A percentile compares a stretch with the other conserved stretches of the same genome.
These are phyloP conservation scores for Puccinia polysora DNA, from an alignment of 1,284 basidiomycete species.

Conservation along the genomic window DNA sequence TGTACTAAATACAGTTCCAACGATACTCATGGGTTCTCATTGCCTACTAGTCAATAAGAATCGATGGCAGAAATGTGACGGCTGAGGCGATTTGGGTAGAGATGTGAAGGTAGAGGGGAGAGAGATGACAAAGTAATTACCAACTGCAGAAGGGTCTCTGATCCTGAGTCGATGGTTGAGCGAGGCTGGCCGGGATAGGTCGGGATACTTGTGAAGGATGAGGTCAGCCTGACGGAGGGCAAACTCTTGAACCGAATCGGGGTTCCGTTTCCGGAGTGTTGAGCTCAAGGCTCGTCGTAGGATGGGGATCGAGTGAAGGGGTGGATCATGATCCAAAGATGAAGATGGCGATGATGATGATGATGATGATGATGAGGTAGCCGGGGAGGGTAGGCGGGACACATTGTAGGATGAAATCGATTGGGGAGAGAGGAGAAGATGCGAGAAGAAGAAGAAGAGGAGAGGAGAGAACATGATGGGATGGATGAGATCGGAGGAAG, in stretches of 20 bases:
- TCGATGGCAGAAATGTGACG: too few relatives aligned
- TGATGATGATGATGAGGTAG: too few relatives aligned
- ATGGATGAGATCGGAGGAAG: too few relatives aligned
- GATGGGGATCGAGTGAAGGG: not conserved
- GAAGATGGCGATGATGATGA: not conserved
- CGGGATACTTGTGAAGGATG: conserved; percentile 15
- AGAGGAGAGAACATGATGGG: too few relatives aligned
- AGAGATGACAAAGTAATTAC: not conserved
- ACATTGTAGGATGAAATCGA: too few relatives aligned
- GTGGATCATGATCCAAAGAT: not conserved
- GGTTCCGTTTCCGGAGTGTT: not conserved
- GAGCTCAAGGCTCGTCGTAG: not conserved
- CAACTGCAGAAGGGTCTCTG: conserved; percentile 9
- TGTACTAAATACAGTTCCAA: too few relatives aligned
- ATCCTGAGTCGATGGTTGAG: not conserved
- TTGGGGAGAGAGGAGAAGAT: too few relatives aligned
- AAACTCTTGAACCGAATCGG: not conserved
- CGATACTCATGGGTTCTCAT: too few relatives aligned
- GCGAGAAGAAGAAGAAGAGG: too few relatives aligned
- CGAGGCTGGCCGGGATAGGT: not conserved
- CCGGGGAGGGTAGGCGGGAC: too few relatives aligned
- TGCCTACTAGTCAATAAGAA: too few relatives aligned
- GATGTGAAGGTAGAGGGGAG: not conserved
- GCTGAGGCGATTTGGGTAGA: not conserved
- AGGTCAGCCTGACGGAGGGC: conserved; percentile 17